These are phyloP conservation scores for Ganoderma lucidum DNA, from an alignment of 1,284 basidiomycete species.

Conservation along the genomic window DNA sequence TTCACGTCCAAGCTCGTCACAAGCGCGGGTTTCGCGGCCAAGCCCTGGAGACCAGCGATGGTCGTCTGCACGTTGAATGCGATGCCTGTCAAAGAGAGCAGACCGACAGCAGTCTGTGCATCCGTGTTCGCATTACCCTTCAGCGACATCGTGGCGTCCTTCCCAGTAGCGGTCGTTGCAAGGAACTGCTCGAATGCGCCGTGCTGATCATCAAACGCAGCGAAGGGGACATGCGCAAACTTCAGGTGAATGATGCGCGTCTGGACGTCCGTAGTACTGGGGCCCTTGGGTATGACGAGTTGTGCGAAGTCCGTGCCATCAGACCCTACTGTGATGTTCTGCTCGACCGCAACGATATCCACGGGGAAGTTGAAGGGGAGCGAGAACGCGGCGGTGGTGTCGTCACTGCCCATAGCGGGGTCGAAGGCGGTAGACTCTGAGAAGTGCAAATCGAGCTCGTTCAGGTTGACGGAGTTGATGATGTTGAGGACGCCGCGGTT, in stretches of 20 bases:
- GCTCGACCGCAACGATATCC: slow-evolving; percentile 68
- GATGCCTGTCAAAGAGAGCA: slow-evolving; percentile 67
- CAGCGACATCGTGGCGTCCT: slow-evolving; percentile 60
- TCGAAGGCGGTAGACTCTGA: slow-evolving; percentile 60
- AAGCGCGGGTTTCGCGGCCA: slow-evolving; percentile 65
- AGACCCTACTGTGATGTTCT: slow-evolving; percentile 67
- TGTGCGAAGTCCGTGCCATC: slow-evolving; percentile 66
- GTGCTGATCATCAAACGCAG: slow-evolving; percentile 61
- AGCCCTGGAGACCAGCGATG: slow-evolving; percentile 74
- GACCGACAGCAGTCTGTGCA: slow-evolving; percentile 77
- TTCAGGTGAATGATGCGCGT: slow-evolving; percentile 68
- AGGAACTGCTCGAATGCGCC: slow-evolving; percentile 70
- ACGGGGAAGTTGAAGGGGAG: slow-evolving; percentile 79
- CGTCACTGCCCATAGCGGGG: slow-evolving; percentile 67
- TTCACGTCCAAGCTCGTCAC: slow-evolving; percentile 74
- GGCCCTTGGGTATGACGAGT: slow-evolving; percentile 67
- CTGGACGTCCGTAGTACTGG: slow-evolving; percentile 69
- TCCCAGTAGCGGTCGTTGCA: slow-evolving; percentile 66
- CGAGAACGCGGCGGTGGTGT: slow-evolving; percentile 69
- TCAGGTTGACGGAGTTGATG: slow-evolving; percentile 72
- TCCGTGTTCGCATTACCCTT: slow-evolving; percentile 67
- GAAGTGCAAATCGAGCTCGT: slow-evolving; percentile 72
- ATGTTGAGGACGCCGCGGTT: slow-evolving; percentile 69
- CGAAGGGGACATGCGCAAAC: slow-evolving; percentile 71
- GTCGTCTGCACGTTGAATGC: slow-evolving; percentile 69